A percentile compares a stretch with the other conserved stretches of the same genome.
Conservation (phyloP, 352 stramenopile genomes). For the Peronospora tabacina region DNA sequence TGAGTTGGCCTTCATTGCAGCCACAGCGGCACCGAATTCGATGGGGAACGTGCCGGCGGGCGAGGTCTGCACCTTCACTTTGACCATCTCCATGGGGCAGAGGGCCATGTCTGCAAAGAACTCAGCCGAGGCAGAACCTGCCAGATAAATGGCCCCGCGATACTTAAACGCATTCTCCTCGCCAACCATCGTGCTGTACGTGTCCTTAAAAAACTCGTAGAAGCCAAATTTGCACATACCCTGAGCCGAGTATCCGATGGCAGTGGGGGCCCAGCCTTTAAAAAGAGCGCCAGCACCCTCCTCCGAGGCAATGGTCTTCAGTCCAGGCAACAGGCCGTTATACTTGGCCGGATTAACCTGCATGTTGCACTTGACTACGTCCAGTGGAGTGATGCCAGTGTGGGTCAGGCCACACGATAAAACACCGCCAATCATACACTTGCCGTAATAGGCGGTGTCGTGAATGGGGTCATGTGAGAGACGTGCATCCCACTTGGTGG, state of each 20-base stretch:
- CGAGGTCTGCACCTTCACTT: conserved; percentile 92
- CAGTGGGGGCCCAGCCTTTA: conserved; percentile 90
- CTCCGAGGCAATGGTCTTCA: conserved; percentile 84
- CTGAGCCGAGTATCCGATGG: conserved; percentile 88
- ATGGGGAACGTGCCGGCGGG: conserved; percentile 84
- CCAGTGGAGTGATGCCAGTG: conserved; percentile 88
- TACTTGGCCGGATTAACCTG: conserved; percentile 88
- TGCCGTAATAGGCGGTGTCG: conserved; percentile 89
- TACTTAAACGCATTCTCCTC: conserved; percentile 92
- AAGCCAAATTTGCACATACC: conserved; percentile 91
- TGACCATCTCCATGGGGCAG: conserved; percentile 93
- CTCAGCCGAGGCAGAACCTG: conserved; percentile 89
- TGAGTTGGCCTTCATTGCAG: conserved; percentile 84
- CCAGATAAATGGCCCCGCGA: conserved; percentile 87
- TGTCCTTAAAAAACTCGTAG: conserved; percentile 95
- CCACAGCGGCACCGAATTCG: conserved; percentile 80
- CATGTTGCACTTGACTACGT: conserved; percentile 95
- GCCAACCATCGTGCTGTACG: conserved; percentile 86
- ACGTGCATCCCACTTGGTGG: conserved; percentile 74
- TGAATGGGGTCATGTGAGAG: conserved; percentile 76
- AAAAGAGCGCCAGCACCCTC: conserved; percentile 76
- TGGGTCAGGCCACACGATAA: conserved; percentile 91
- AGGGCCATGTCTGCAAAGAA: conserved; percentile 91
- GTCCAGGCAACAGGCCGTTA: conserved; percentile 58
- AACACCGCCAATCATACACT: conserved; percentile 91